phyloP scores from a whole-genome alignment of 169 alveolate genomes.

The Toxoplasma gondii region DNA sequence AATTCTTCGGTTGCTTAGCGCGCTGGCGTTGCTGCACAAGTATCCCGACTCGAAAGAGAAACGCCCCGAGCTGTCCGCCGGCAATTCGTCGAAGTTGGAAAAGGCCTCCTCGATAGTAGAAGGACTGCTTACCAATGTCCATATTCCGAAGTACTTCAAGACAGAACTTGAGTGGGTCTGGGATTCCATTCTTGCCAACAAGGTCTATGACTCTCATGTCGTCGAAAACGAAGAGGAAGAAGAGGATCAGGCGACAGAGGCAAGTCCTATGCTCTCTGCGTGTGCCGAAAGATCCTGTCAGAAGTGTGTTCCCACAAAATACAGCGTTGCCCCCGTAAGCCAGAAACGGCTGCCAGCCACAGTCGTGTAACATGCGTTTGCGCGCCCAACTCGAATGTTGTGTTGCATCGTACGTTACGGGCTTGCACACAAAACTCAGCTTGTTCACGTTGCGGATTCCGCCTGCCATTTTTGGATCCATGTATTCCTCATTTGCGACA shows the following conservation, averaged over 20 bases:
- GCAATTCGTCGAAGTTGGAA: constrained; percentile 6
- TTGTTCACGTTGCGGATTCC: too few relatives aligned
- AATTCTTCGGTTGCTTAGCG: constrained; percentile 77
- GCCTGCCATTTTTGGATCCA: too few relatives aligned
- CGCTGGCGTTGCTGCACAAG: constrained; percentile 75
- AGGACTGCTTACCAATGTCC: constrained; percentile 68
- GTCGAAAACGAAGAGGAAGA: constrained; percentile 17
- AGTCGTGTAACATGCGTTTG: too few relatives aligned
- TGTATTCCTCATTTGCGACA: too few relatives aligned
- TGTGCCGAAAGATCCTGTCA: background rate
- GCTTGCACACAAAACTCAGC: too few relatives aligned
- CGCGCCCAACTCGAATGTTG: too few relatives aligned
- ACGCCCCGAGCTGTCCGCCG: background rate
- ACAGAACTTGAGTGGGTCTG: constrained; percentile 77
- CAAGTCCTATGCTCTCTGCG: background rate
- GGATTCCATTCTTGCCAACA: constrained; percentile 70
- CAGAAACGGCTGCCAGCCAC: too few relatives aligned
- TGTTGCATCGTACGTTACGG: too few relatives aligned
- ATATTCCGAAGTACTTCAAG: constrained; percentile 70
- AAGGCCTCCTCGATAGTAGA: constrained; percentile 68
- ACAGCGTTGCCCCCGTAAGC: too few relatives aligned
- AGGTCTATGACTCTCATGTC: constrained; percentile 63
- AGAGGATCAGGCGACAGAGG: constrained; percentile 1
- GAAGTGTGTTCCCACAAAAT: background rate
- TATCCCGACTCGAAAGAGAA: background rate